Evolutionary conservation across 2,329 filamentous ascomycete species (phyloP).

Genomic region (Myriosclerotinia duriaeana): DNA sequence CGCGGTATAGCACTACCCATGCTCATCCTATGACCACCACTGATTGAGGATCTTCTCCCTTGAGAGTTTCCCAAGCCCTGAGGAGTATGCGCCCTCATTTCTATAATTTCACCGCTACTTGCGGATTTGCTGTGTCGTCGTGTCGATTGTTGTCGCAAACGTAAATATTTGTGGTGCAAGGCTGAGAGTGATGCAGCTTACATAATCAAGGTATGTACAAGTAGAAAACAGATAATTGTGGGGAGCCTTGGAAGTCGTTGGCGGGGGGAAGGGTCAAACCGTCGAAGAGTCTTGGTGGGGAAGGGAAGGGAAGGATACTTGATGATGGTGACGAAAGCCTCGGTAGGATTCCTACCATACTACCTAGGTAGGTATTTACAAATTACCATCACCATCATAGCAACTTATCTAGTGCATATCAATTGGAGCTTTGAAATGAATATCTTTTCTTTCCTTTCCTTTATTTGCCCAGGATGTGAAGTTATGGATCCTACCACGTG

Average conservation of each 20-base stretch:
- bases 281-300: too few relatives aligned
- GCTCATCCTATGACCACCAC: constrained; percentile 34
- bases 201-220: background rate
- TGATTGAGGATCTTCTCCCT: constrained; percentile 34
- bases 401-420: too few relatives aligned
- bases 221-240: background rate
- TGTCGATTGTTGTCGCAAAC: constrained; percentile 26
- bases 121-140: constrained; percentile 15
- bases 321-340: too few relatives aligned
- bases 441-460: too few relatives aligned
- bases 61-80: constrained; percentile 32
- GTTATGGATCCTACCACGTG: too few relatives aligned
- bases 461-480: too few relatives aligned
- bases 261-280: background rate
- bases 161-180: constrained; percentile 5
- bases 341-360: too few relatives aligned
- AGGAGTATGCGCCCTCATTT: constrained; percentile 40
- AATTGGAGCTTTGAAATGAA: too few relatives aligned
- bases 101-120: background rate
- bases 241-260: constrained; percentile 11
- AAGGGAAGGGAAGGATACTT: too few relatives aligned
- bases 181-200: constrained; percentile 8
- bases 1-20: constrained; percentile 38
- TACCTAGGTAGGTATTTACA: too few relatives aligned
- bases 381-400: too few relatives aligned